Conservation (phyloP, 306 rosid genomes). For the Psophocarpus tetragonolobus region DNA sequence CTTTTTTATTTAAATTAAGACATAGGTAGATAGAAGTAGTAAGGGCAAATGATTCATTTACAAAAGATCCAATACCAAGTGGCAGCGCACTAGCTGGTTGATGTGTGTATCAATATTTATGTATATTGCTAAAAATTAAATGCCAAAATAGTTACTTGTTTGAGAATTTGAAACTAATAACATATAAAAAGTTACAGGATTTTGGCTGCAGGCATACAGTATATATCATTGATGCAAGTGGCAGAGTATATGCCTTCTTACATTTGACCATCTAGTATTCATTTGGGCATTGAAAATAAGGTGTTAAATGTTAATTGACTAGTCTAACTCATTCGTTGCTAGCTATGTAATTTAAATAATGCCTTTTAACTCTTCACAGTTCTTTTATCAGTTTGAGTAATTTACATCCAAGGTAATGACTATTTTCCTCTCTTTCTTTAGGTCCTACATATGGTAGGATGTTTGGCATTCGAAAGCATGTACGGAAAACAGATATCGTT, state of each 20-base stretch:
- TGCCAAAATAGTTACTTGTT: neutral
- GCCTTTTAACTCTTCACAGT: neutral
- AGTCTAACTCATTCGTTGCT: neutral
- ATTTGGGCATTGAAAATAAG: too few relatives aligned
- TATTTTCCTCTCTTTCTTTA: constrained; percentile 28
- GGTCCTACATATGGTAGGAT: constrained; percentile 61
- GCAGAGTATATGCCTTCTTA: too few relatives aligned
- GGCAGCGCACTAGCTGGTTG: too few relatives aligned
- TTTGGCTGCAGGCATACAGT: too few relatives aligned
- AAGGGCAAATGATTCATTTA: too few relatives aligned
- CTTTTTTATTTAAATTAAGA: too few relatives aligned
- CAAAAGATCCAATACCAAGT: too few relatives aligned
- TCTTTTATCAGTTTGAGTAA: constrained; percentile 14
- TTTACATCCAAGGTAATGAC: constrained; percentile 7
- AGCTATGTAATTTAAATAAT: neutral
- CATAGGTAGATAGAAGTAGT: too few relatives aligned
- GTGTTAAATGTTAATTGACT: too few relatives aligned
- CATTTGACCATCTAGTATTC: too few relatives aligned
- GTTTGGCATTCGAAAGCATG: constrained; percentile 40
- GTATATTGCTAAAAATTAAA: neutral
- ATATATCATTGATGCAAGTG: too few relatives aligned
- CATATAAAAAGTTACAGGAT: neutral
- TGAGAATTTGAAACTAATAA: constrained; percentile 1
- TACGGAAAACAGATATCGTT: constrained; percentile 72
- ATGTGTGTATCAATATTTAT: too few relatives aligned